phyloP scores from a whole-genome alignment of 306 rosid species.

The Rosa multiflora region DNA sequence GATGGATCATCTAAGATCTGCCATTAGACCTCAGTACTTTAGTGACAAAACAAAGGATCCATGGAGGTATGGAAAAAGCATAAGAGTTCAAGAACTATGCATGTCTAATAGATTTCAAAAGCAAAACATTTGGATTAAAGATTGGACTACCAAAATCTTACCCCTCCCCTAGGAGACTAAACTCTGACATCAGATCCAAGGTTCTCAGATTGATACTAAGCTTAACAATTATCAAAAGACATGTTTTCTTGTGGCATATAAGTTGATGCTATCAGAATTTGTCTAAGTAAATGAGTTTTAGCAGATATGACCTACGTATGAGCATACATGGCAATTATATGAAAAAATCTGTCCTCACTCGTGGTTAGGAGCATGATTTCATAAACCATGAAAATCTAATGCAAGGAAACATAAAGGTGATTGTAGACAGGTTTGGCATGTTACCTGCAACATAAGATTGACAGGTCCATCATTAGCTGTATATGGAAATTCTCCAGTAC shows the following conservation, averaged over 20 bases:
- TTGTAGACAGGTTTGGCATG: slow-evolving; percentile 12
- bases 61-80: slow-evolving; percentile 2
- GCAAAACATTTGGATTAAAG: neutral
- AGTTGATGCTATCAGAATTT: neutral
- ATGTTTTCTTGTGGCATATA: neutral
- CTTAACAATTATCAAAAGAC: neutral
- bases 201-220: neutral
- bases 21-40: slow-evolving; percentile 26
- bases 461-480: slow-evolving; percentile 92
- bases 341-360: neutral
- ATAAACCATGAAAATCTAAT: neutral
- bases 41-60: slow-evolving; percentile 18
- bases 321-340: neutral
- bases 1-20: slow-evolving; percentile 98
- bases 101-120: neutral
- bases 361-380: neutral
- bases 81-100: slow-evolving; percentile 3
- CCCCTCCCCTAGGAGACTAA: neutral
- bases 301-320: neutral
- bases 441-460: slow-evolving; percentile 97
- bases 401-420: neutral
- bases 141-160: neutral
- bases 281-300: neutral
- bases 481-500: slow-evolving; percentile 97
- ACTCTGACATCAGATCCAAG: neutral